These are phyloP conservation scores for Wickerhamomyces alni DNA, from an alignment of 805 yeast genomes.

Conservation along the genomic window DNA sequence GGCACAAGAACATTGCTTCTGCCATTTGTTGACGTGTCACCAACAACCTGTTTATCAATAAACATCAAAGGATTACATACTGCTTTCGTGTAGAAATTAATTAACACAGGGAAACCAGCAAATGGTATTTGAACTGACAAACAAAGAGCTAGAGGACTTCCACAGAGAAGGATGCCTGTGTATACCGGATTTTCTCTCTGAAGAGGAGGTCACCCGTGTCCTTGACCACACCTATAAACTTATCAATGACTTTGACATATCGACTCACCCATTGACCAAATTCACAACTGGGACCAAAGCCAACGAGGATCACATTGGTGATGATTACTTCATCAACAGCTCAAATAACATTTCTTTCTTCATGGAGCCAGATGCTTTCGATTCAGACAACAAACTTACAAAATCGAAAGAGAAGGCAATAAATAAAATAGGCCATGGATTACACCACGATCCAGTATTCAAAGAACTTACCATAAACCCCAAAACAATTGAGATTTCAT, in stretches of 20 bases:
- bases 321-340: constrained; percentile 62
- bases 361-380: constrained; percentile 67
- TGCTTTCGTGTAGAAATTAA: no score
- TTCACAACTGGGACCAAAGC: constrained; percentile 49
- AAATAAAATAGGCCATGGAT: constrained; percentile 76
- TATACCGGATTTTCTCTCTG: constrained; percentile 46
- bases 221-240: constrained; percentile 39
- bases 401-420: constrained; percentile 51
- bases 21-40: no score
- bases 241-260: constrained; percentile 42
- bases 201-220: constrained; percentile 34
- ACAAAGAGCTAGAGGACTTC: constrained; percentile 45
- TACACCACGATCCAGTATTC: constrained; percentile 56
- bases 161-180: constrained; percentile 56
- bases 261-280: constrained; percentile 60
- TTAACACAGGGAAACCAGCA: no score
- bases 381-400: constrained; percentile 41
- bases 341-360: constrained; percentile 65
- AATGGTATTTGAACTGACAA: constrained; percentile 19
- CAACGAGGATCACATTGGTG: constrained; percentile 60
- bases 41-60: no score
- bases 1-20: no score
- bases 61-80: no score
- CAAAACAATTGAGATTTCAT: constrained; percentile 45
- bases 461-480: constrained; percentile 42